phyloP scores from a whole-genome alignment of 2,329 filamentous ascomycete species.

The Microcyclospora tardicrescens region DNA sequence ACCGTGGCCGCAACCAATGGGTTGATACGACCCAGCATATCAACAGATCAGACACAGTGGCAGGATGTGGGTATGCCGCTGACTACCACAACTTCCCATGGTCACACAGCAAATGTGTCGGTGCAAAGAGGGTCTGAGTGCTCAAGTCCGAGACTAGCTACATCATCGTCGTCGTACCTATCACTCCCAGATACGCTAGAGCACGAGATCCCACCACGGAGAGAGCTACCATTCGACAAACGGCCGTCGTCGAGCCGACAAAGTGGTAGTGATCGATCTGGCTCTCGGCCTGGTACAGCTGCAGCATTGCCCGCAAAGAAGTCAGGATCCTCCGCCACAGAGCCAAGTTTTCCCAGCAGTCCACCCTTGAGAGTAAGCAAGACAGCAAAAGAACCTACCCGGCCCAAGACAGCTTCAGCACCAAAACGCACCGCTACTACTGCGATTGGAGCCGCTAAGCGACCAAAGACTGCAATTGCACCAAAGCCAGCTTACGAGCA shows the following conservation, averaged over 20 bases:
- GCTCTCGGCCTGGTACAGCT: constrained; percentile 4
- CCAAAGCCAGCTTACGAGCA: no score
- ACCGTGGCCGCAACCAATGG: no score
- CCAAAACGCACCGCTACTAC: constrained; percentile 4
- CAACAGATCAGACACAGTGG: constrained; percentile 2
- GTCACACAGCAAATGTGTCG: background rate
- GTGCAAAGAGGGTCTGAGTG: no score
- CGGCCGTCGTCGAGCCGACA: constrained; percentile 13
- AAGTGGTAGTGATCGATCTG: constrained; percentile 4
- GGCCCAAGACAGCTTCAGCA: constrained; percentile 1
- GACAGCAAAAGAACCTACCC: no score
- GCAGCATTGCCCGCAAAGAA: no score
- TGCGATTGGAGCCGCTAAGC: background rate
- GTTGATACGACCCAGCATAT: no score
- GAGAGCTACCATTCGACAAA: constrained; percentile 3
- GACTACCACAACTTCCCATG: background rate
- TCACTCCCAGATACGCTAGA: constrained; percentile 7
- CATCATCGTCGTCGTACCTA: background rate
- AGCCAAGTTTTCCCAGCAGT: no score
- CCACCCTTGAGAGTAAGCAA: no score
- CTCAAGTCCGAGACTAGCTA: background rate
- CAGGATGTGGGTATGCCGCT: constrained; percentile 1
- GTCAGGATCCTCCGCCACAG: no score
- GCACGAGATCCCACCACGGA: constrained; percentile 10
- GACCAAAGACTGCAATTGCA: background rate